Evolutionary conservation across 225 moss, liverwort and hornwort species (phyloP), one percentile per base, ranked within the genome.

Genomic region (Takakia lepidozioides): DNA sequence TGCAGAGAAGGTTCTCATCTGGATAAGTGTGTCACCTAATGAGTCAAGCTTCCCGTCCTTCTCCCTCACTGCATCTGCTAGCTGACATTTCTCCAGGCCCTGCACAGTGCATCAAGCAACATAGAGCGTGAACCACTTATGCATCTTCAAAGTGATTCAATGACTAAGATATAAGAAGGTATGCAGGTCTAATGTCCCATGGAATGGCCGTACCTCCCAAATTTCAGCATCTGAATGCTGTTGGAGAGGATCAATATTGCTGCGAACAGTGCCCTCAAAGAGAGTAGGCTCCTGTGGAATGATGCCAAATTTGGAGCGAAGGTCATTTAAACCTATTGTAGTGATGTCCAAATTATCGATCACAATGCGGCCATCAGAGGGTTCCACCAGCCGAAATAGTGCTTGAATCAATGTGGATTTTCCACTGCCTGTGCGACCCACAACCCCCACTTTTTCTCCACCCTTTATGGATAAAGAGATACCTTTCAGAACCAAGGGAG

Each of bases 361-460:
- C 24, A 70, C 14, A 27, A 75, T 62, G 8, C 59, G 48, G 13
- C 75, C 75, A 20, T 45, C 43, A 0, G 61, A 65, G 25, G 70
- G 70, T 62, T 75, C 75, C 1, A 59, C 66, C 23, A 75, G 55
- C 43, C 70, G 32, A 42, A 70, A 66, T 29, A 75, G 40, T 19
- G 70, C 70, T 55, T 62, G 53, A 20, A 75, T 66, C 22, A 75
- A 29, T 3, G 62, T 48, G 19, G 65, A 49, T 45, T 70, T 70
- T 4, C 75, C 75, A 25, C 65, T 66, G 18, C 75, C 64, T 4
- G 60, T 52, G 35, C 68, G 55, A 20, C 68, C 70, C 8, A 75
- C 59, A 19, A 75, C 62, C 30, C 46, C 70, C 14, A 75, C 65
- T 49, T 70, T 66, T 19, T 75, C 70, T 11, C 75, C 75, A 7